Evolutionary conservation across 352 stramenopile species (phyloP), one percentile per base, ranked within the genome.

Genomic region (Phytophthora niederhauseri): DNA sequence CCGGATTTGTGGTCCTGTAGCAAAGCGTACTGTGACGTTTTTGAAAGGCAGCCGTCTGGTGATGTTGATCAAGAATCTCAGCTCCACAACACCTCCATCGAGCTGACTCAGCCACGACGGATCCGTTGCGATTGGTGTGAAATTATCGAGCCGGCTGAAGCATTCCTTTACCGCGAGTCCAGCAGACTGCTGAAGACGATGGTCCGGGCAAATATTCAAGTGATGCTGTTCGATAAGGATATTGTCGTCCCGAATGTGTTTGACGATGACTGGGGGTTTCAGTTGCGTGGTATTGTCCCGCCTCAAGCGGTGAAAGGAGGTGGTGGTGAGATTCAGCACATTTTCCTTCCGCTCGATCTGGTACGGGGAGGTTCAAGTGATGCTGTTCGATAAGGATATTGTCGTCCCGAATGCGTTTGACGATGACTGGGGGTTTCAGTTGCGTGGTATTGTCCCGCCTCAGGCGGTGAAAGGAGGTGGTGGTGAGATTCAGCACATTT

Each of bases 291-390:
- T 12, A 45, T 58, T 31, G 1, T 15, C 53, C 14, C 45, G 56
- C 28, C 20, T 63, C 30, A 8, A 6, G 55, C 19, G 22, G 20
- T 55, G 11, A 46, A 56, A 6, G 24, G 61, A 61, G 9, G 14
- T 52, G 30, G 30, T 30, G 51, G 43, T 3, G 52, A 30, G 9
- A 15, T 76, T 2, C 66, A 70, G 17, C 66, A 78, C 38, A 34
- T 81, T 50, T 70, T 73, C 19, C 63, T 81, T 20, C 73, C 73
- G 2, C 65, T 45, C 52, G 55, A 61, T 52, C 8, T 78, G n/a
- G 58, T 77, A 14, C 53, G 55, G 53, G 31, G 66, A 41, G 73
- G n/a, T n/a, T n/a, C n/a, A n/a, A n/a, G n/a, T n/a, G n/a, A n/a
- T n/a, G n/a, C 14, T 78, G 51, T 24, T 64, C 19, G 26, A 53